Evolutionary conservation across 1,284 basidiomycete species (phyloP).

Genomic region (Sanghuangporus baumii): DNA sequence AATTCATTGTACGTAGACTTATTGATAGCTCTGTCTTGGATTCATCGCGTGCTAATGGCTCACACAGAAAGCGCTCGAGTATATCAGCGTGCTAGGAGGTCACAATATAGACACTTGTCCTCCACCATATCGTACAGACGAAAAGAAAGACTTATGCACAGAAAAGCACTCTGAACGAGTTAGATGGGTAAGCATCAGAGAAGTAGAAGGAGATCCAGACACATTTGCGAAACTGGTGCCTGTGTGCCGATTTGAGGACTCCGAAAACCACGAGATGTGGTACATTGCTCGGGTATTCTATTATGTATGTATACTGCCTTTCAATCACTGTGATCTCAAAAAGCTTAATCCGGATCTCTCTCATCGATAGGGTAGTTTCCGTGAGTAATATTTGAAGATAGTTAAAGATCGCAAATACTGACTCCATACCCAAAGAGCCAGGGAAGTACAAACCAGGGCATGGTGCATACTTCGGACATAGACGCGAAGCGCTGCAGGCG

Average conservation of each 20-base stretch:
- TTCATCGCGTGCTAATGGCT: neutral
- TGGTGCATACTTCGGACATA: neutral
- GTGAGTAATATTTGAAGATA: neutral
- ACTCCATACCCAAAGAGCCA: neutral
- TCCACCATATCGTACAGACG: neutral
- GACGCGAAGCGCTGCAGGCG: neutral
- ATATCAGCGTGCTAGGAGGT: neutral
- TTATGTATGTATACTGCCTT: neutral
- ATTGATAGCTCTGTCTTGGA: neutral
- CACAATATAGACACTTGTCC: neutral
- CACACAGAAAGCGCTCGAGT: neutral
- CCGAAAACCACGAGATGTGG: neutral
- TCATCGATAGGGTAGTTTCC: neutral
- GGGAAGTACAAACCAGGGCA: neutral
- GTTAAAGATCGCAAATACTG: neutral
- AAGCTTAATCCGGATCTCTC: neutral
- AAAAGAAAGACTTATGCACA: neutral
- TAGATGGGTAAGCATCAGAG: neutral
- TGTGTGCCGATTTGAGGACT: neutral
- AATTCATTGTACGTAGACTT: neutral
- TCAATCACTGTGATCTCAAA: neutral
- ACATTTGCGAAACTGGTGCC: neutral
- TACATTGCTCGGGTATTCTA: neutral
- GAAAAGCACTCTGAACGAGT: neutral
- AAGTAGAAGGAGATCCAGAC: neutral